Base-by-base conservation (phyloP, 2,329 filamentous ascomycete species). In the Microascus cirrosus region DNA sequence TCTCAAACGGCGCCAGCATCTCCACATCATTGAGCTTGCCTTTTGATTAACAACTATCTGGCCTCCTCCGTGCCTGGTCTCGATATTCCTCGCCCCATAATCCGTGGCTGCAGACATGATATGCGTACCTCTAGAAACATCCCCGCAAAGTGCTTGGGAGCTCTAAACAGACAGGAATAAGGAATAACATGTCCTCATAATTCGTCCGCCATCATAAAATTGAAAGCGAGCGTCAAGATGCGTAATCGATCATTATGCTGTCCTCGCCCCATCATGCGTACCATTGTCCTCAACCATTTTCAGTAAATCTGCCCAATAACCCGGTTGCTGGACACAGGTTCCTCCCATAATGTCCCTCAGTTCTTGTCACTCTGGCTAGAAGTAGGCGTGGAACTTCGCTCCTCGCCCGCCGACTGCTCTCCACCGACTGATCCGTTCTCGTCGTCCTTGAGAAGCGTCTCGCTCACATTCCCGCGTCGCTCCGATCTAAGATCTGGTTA, bases 401-500 rank as follows among this genome's bases (percentile, higher is more conserved):
- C 45, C 45, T 50, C 45, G n/a, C 20, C n/a, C 45, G 22, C 20
- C 45, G 45, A 22, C 20, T 24, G 45, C 22, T 50, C 45, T 6
- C 45, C 45, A 22, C 22, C 22, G 45, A 50, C 45, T 20, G 45
- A 50, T 10, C 45, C 45, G 45, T 22, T 22, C 45, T 50, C 45
- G 45, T 50, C 45, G 22, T 50, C 20, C 22, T 24, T 50, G 20
- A 20, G 22, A 20, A 6, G n/a, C 11, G 45, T 22, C 45, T 50
- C 20, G 45, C 3, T 24, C 45, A 22, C 45, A 12, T 20, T 50
- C 5, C 20, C 36, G 13, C 18, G 35, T 55, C 54, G 72, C 60
- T 74, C 68, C 59, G 68, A 68, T 62, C 69, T 74, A 65, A 24
- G 32, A 32, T 28, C 24, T 39, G 22, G 32, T 53, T 57, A 52